phyloP scores from a whole-genome alignment of 176 grass and related monocot species.

The Ampelocalamus luodianensis region DNA sequence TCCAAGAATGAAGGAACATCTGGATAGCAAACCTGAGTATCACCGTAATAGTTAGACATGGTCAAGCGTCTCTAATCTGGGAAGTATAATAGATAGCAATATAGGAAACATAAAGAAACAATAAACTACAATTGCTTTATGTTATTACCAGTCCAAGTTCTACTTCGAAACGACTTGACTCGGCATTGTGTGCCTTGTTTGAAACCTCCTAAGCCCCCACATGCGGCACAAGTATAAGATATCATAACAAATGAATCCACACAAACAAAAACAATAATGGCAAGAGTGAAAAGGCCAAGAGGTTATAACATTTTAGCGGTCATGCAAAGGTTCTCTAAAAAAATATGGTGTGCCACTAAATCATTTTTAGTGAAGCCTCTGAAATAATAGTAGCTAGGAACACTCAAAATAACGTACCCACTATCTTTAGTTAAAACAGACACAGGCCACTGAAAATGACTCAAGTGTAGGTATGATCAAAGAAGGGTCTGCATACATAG shows the following conservation, averaged over 20 bases:
- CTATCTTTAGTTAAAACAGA: slow-evolving; percentile 21
- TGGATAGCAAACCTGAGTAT: no score
- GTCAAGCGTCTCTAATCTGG: no score
- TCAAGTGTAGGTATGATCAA: slow-evolving; percentile 21
- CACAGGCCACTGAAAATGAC: not conserved
- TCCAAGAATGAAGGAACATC: no score
- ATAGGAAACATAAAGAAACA: no score
- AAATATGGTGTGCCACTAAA: not conserved
- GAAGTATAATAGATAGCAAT: no score
- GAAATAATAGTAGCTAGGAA: not conserved
- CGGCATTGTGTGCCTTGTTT: slow-evolving; percentile 96
- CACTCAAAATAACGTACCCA: not conserved
- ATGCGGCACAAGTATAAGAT: slow-evolving; percentile 28
- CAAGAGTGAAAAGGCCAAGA: not conserved
- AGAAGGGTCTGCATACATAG: slow-evolving; percentile 9
- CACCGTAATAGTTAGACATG: no score
- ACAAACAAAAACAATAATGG: slow-evolving; percentile 5
- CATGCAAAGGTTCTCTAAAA: not conserved
- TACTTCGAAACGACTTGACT: slow-evolving; percentile 95
- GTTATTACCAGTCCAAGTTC: slow-evolving; percentile 78
- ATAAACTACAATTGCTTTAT: not conserved
- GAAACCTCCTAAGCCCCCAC: slow-evolving; percentile 96
- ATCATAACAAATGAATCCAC: slow-evolving; percentile 16
- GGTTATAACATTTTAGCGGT: not conserved
- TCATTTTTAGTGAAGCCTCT: not conserved